Conservation (phyloP, 768 basidiomycete genomes). For the Nidularia pulvinata region DNA sequence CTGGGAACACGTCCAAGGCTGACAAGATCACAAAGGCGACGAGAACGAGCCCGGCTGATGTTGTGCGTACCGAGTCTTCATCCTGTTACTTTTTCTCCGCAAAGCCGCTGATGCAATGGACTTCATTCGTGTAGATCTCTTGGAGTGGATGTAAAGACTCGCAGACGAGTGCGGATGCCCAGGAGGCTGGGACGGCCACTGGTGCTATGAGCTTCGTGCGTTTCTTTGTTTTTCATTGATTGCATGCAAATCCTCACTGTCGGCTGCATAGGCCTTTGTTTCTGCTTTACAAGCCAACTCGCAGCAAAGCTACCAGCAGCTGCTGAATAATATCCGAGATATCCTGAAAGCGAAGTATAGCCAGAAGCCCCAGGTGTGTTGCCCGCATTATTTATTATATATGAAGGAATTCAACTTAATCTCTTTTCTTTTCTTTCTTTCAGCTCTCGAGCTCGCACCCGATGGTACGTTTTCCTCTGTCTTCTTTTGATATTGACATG, state of each 20-base stretch:
- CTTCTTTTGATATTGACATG: neutral
- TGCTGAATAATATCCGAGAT: slow-evolving; percentile 34
- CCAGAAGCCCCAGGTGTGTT: slow-evolving; percentile 39
- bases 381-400: neutral
- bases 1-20: slow-evolving; percentile 65
- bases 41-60: slow-evolving; percentile 83
- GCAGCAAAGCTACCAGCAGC: slow-evolving; percentile 41
- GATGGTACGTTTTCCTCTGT: slow-evolving; percentile 8
- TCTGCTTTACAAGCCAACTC: slow-evolving; percentile 14
- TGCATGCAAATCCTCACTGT: neutral
- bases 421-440: neutral
- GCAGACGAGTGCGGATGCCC: slow-evolving; percentile 81
- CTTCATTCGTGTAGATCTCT: slow-evolving; percentile 52
- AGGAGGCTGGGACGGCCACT: slow-evolving; percentile 62
- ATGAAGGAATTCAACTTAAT: neutral
- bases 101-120: neutral
- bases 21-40: slow-evolving; percentile 58
- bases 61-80: slow-evolving; percentile 44
- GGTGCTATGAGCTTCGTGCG: slow-evolving; percentile 83
- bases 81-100: neutral
- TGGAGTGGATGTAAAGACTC: slow-evolving; percentile 83
- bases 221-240: slow-evolving; percentile 8
- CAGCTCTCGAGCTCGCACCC: slow-evolving; percentile 30
- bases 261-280: slow-evolving; percentile 26
- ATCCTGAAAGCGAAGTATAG: slow-evolving; percentile 37